Percentiles rank a stretch among this genome's conserved stretches.
These are phyloP conservation scores for Pythium scleroteichum DNA, from an alignment of 352 stramenopile genomes.

Conservation along the genomic window DNA sequence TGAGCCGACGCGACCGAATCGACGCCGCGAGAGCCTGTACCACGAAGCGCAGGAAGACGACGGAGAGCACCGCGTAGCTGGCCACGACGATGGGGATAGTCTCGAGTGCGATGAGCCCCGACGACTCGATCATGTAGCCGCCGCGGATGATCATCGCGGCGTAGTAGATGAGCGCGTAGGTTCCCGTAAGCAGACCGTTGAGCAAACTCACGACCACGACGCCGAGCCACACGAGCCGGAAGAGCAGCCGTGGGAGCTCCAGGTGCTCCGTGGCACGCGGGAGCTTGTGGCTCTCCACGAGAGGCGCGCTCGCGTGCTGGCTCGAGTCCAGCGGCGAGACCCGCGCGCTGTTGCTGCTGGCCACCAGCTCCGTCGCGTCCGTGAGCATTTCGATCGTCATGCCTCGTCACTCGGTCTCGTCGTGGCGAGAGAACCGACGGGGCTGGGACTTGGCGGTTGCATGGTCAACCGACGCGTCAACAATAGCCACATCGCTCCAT, in stretches of 20 bases:
- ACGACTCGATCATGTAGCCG: conserved; percentile 20
- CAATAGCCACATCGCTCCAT: too few relatives aligned
- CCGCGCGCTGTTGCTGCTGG: neutral
- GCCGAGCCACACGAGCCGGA: conserved; percentile 9
- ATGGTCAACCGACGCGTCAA: too few relatives aligned
- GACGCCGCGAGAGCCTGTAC: conserved; percentile 8
- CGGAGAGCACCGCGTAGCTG: conserved; percentile 4
- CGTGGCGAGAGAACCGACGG: too few relatives aligned
- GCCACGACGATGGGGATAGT: conserved; percentile 8
- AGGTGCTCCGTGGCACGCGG: too few relatives aligned
- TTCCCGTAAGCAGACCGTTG: conserved; percentile 4
- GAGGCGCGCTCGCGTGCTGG: neutral
- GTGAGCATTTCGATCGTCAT: neutral
- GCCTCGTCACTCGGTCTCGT: too few relatives aligned
- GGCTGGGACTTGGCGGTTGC: too few relatives aligned
- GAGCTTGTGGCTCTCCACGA: too few relatives aligned
- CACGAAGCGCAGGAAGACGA: conserved; percentile 9
- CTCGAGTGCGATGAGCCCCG: conserved; percentile 1
- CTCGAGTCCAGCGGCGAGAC: neutral
- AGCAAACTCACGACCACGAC: neutral
- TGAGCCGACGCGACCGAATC: conserved; percentile 2
- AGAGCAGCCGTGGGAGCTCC: neutral
- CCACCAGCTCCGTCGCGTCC: neutral
- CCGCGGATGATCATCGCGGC: conserved; percentile 8
- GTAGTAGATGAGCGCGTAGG: conserved; percentile 17